Base-by-base conservation (phyloP, 176 grass and related monocot genomes). In the Pontederia crassipes region DNA sequence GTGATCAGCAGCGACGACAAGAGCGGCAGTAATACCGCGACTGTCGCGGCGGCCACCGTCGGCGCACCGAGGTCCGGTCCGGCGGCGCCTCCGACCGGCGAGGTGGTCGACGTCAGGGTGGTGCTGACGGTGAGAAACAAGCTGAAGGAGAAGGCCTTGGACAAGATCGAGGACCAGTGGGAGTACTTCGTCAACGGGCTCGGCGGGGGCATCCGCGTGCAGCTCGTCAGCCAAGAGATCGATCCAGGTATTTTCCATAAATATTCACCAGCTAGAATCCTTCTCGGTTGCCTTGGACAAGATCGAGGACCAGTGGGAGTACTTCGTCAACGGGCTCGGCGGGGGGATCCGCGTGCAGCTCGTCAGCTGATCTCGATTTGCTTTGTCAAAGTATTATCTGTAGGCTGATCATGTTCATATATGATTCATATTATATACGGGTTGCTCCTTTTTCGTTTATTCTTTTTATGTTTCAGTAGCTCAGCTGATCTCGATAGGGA, bases 141-240 rank as follows among this genome's bases (percentile, higher is more conserved):
- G 79, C 56, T 68, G 10, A 82, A 72, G 55, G 27, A 72, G 61
- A 62, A 18, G 60, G 14, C 77, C 73, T 27, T 57, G 60, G 73
- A 72, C 8, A 77, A 61, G 68, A 77, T 77, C 48, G 61, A 61
- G 61, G 29, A 61, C 56, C 61, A 20, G 48, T 82, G 73, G 79
- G 79, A 82, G 73, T 72, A 82, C 62, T 72, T 82, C 67, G 35
- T 77, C 28, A 82, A 72, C 10, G 79, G 73, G 47, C 72, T 82
- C 13, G 79, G 79, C 9, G 69, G 72, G 45, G 79, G 79, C 47
- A 82, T 82, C 67, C 48, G 14, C 28, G 67, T 82, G n/a, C 79
- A 77, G 67, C 73, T 82, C 54, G 62, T 82, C 61, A 73, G 80
- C 65, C 68, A 82, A 40, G 56, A 68, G 49, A 51, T 77, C 45